phyloP scores from a whole-genome alignment of 768 basidiomycete species.

The Porphyrellus cyaneotinctus region DNA sequence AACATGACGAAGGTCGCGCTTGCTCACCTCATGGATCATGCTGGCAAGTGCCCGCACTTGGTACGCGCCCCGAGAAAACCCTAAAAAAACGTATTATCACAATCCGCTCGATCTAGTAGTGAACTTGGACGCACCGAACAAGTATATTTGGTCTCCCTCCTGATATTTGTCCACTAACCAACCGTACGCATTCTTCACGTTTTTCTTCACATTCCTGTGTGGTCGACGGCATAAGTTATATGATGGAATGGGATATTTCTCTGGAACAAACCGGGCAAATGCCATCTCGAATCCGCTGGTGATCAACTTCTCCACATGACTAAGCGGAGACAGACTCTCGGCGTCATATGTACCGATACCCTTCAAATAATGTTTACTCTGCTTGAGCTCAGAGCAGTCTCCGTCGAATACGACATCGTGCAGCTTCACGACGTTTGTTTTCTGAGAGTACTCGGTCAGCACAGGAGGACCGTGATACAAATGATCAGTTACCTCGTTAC shows the following conservation, averaged over 20 bases:
- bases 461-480: not conserved
- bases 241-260: not conserved
- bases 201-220: slow-evolving; percentile 7
- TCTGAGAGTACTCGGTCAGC: not conserved
- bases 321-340: not conserved
- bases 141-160: slow-evolving; percentile 24
- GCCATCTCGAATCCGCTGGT: not conserved
- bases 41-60: slow-evolving; percentile 36
- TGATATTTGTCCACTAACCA: slow-evolving; percentile 3
- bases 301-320: not conserved
- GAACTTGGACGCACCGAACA: slow-evolving; percentile 31
- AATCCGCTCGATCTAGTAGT: not conserved
- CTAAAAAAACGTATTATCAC: slow-evolving; percentile 19
- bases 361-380: not conserved
- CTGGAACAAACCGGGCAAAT: slow-evolving; percentile 3
- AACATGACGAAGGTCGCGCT: too few species aligned
- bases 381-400: not conserved
- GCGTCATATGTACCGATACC: not conserved
- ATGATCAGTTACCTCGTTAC: not conserved
- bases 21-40: slow-evolving; percentile 33
- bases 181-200: not conserved
- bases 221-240: too few species aligned
- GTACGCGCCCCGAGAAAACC: slow-evolving; percentile 14
- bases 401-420: not conserved
- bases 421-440: not conserved